Base-by-base conservation (phyloP, 805 yeast species). In the Metschnikowia cerradonensis region DNA sequence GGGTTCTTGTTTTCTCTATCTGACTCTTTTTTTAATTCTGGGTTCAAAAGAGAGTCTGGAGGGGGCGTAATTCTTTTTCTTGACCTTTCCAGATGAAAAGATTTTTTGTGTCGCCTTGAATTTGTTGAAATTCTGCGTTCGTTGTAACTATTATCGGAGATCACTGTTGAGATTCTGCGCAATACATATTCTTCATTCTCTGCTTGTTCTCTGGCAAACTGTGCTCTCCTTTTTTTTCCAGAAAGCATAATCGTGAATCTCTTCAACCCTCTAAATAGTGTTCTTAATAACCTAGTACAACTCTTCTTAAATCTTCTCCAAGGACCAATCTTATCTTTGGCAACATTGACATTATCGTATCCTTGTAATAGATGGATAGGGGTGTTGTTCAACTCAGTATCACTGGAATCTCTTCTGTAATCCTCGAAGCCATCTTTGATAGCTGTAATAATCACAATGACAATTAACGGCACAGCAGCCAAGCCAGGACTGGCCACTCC, bases 351-450 rank as follows among this genome's bases (percentile, higher is more conserved):
- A 65, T 87, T 87, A 5, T 67, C 63, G 45, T 82, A 58, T 10
- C 86, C 83, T 8, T 64, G 57, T 43, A 87, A 66, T 26, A 81
- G 60, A 61, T 82, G 86, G 11, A 86, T 79, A 15, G 81, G 75
- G 2, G 85, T 77, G 60, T 83, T 84, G 64, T 88, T 88, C 35
- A 88, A 81, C 65, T 87, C 90, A 64, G 84, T 67, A 67, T 88
- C 95, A 38, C 83, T 69, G 2, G 77, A 72, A 0, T 90, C 83
- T 68, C 95, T 77, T 65, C 90, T 74, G 8, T 88, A 86, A 66
- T 88, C 95, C 67, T 88, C 95, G 41, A 88, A 69, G 1, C 89
- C 94, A 68, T 88, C 95, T 60, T 86, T 86, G 52, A 85, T 72
- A 0, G 90, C 91, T 1, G 95, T 88, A 41, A 88, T 77, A 8